Evolutionary conservation across 192 early-diverging fungal genomes (phyloP).

Genomic region (Irineochytrium annulatum): DNA sequence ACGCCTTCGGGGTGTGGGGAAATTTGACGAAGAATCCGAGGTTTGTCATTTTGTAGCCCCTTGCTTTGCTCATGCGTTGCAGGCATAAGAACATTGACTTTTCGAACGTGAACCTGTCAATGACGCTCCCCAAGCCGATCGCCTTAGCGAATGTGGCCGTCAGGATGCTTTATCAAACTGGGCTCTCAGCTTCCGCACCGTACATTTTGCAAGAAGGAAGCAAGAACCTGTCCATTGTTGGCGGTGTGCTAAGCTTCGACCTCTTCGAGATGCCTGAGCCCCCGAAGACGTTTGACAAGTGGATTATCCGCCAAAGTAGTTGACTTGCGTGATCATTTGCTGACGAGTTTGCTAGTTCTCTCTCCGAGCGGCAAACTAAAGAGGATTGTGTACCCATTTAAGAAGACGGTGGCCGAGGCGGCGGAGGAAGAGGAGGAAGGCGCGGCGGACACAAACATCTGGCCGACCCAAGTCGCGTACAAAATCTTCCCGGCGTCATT

Average conservation of each 20-base stretch:
- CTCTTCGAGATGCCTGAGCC: constrained; percentile 51
- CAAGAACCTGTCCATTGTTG: constrained; percentile 31
- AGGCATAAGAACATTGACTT: constrained; percentile 53
- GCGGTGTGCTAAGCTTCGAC: constrained; percentile 45
- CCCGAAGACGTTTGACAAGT: constrained; percentile 36
- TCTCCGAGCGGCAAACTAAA: constrained; percentile 38
- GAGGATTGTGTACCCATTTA: constrained; percentile 44
- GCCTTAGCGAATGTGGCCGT: constrained; percentile 45
- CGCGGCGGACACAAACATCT: constrained; percentile 29
- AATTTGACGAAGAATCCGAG: constrained; percentile 54
- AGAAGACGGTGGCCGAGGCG: constrained; percentile 33
- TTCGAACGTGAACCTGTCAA: constrained; percentile 28
- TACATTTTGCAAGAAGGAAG: constrained; percentile 28
- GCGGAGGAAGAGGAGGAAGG: constrained; percentile 33
- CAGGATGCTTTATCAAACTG: constrained; percentile 40
- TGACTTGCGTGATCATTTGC: neutral
- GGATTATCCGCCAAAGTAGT: constrained; percentile 48
- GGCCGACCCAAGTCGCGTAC: constrained; percentile 43
- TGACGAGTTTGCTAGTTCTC: constrained; percentile 35
- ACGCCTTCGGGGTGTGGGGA: constrained; percentile 46
- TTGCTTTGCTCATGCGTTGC: too few relatives aligned
- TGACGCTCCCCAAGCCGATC: constrained; percentile 49
- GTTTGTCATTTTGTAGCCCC: constrained; percentile 19
- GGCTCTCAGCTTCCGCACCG: constrained; percentile 16
- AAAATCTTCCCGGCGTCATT: constrained; percentile 25